These are phyloP conservation scores for Aspergillus aculeatinus DNA, from an alignment of 2,329 filamentous ascomycete species.

Conservation along the genomic window DNA sequence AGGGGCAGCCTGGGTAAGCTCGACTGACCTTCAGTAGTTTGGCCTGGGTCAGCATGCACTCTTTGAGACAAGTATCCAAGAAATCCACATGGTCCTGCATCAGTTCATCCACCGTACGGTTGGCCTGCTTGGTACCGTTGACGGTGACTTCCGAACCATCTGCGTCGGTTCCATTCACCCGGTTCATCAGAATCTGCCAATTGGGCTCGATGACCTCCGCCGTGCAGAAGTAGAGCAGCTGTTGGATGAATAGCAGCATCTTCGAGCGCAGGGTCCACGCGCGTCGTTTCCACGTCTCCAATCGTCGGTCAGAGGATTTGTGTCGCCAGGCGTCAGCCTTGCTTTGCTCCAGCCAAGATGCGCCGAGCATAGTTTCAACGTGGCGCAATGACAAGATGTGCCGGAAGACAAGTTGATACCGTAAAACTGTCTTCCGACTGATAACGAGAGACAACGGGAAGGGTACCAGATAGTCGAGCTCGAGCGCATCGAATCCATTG, in stretches of 20 bases:
- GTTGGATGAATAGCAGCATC: slow-evolving; percentile 97
- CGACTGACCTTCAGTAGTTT: slow-evolving; percentile 78
- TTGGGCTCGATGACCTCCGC: slow-evolving; percentile 97
- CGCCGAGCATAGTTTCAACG: slow-evolving; percentile 81
- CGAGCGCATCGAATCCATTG: slow-evolving; percentile 84
- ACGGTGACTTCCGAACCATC: slow-evolving; percentile 37
- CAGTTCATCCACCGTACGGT: slow-evolving; percentile 87
- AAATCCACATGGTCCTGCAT: slow-evolving; percentile 99
- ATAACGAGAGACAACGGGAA: slow-evolving; percentile 96
- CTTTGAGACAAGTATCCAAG: slow-evolving; percentile 93
- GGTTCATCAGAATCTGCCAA: slow-evolving; percentile 91
- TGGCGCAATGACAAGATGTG: slow-evolving; percentile 88
- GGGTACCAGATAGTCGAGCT: slow-evolving; percentile 90
- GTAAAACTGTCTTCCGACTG: slow-evolving; percentile 91
- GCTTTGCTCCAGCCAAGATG: slow-evolving; percentile 87
- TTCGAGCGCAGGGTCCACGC: slow-evolving; percentile 88
- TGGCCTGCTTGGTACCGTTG: slow-evolving; percentile 50
- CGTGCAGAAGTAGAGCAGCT: slow-evolving; percentile 94
- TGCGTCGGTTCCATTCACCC: slow-evolving; percentile 62
- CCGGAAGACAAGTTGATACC: slow-evolving; percentile 93
- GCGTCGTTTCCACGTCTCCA: slow-evolving; percentile 90
- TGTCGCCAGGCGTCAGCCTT: slow-evolving; percentile 80
- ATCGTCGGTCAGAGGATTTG: slow-evolving; percentile 66
- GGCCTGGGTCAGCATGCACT: slow-evolving; percentile 97
- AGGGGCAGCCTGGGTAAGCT: not conserved